phyloP scores from a whole-genome alignment of 169 alveolate genomes.

The Cardiosporidium cionae region DNA sequence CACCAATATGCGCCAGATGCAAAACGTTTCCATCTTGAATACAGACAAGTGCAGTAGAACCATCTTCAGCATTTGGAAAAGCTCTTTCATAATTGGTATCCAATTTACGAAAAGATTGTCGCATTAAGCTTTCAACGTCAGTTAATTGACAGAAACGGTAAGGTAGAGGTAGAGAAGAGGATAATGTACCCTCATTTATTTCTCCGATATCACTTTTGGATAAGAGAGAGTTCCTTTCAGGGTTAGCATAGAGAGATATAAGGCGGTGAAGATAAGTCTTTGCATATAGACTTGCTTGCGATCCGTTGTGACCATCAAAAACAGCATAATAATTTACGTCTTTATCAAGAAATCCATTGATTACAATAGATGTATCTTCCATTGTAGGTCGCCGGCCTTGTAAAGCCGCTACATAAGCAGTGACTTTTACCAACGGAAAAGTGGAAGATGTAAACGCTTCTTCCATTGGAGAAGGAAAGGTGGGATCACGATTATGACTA shows the following conservation, averaged over 20 bases:
- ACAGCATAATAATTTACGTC: conserved; percentile 47
- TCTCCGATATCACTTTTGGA: background rate
- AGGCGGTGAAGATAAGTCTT: conserved; percentile 29
- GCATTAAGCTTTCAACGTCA: background rate
- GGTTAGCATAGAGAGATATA: background rate
- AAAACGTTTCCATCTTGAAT: conserved; percentile 37
- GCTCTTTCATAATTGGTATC: background rate
- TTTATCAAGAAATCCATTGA: conserved; percentile 29
- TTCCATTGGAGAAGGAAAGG: no score
- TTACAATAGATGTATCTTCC: conserved; percentile 46
- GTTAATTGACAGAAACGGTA: background rate
- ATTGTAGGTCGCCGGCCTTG: conserved; percentile 35
- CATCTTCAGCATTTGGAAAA: conserved; percentile 16
- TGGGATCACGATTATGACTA: no score
- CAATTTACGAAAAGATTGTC: background rate
- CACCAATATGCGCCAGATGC: conserved; percentile 58
- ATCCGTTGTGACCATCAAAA: conserved; percentile 61
- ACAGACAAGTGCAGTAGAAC: conserved; percentile 54
- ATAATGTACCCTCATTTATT: background rate
- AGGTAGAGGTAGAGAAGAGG: background rate
- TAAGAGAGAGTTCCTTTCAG: background rate
- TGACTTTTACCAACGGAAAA: no score
- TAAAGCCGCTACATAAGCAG: no score
- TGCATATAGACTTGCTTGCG: conserved; percentile 38
- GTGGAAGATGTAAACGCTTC: no score